phyloP scores from a whole-genome alignment of 2,329 filamentous ascomycete species.

The Claviceps cyperi region DNA sequence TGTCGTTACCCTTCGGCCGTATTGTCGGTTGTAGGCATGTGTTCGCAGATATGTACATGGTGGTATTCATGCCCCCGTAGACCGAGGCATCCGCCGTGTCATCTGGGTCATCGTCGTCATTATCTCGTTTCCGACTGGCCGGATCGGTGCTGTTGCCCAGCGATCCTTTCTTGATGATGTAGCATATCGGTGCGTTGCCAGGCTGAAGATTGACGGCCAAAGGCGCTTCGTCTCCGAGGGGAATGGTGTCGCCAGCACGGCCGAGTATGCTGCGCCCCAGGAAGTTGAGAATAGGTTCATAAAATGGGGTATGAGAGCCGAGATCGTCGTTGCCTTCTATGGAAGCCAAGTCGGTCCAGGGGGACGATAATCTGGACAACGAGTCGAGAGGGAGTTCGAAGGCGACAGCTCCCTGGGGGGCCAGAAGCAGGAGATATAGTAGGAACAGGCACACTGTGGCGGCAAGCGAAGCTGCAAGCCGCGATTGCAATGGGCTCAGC shows the following conservation, averaged over 20 bases:
- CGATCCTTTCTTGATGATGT: conserved; percentile 17
- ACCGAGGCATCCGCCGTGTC: neutral
- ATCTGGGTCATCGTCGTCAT: neutral
- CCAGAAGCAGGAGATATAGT: conserved; percentile 46
- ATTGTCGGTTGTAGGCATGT: conserved; percentile 61
- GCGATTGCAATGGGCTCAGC: conserved; percentile 56
- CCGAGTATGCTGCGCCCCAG: conserved; percentile 51
- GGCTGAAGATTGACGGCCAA: conserved; percentile 42
- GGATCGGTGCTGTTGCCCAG: conserved; percentile 11
- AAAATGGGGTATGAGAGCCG: conserved; percentile 20
- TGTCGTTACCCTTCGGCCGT: conserved; percentile 1
- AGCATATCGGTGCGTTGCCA: conserved; percentile 39
- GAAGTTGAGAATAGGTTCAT: conserved; percentile 46
- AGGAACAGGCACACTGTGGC: conserved; percentile 44
- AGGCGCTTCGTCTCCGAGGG: conserved; percentile 51
- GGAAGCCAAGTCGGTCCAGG: neutral
- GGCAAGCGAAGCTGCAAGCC: conserved; percentile 51
- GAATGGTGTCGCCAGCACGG: conserved; percentile 37
- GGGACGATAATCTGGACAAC: neutral
- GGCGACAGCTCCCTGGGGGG: conserved; percentile 47
- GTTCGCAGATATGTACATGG: conserved; percentile 71
- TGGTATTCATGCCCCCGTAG: conserved; percentile 14
- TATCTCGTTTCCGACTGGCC: conserved; percentile 2
- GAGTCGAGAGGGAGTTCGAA: conserved; percentile 28
- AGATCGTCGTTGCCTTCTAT: neutral